phyloP scores from a whole-genome alignment of 495 filamentous ascomycete species.

The Neurospora sublineolata region DNA sequence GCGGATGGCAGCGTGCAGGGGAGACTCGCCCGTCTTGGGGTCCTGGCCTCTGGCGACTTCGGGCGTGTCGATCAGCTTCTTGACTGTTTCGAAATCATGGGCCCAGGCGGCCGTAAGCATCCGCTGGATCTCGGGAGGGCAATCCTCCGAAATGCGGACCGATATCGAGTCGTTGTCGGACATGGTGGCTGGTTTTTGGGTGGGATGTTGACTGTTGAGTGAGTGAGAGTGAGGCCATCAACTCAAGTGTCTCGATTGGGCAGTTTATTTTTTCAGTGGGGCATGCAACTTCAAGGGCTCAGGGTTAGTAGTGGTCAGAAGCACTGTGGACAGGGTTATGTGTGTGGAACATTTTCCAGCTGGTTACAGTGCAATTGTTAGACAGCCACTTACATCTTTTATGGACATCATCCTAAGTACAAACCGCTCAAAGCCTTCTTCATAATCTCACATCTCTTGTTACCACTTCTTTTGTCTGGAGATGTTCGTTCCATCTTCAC shows the following conservation, averaged over 20 bases:
- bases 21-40: constrained; percentile 70
- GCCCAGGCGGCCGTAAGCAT: constrained; percentile 73
- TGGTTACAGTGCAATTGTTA: background rate
- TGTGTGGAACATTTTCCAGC: background rate
- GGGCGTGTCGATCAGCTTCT: constrained; percentile 53
- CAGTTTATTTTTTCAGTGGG: background rate
- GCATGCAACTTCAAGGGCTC: background rate
- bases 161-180: constrained; percentile 30
- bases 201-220: background rate
- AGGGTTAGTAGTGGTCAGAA: background rate
- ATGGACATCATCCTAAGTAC: no score
- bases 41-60: constrained; percentile 68
- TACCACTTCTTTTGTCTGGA: background rate
- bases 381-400: no score
- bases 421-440: background rate
- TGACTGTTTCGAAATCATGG: constrained; percentile 68
- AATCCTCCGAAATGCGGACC: constrained; percentile 33
- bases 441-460: background rate
- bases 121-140: constrained; percentile 33
- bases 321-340: background rate
- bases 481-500: background rate
- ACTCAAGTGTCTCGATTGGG: background rate
- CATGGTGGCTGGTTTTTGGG: constrained; percentile 6
- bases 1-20: constrained; percentile 83
- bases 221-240: background rate